Evolutionary conservation across 2,329 filamentous ascomycete species (phyloP), one percentile per base, ranked within the genome.

Genomic region (Chaetomiaceae sp.): DNA sequence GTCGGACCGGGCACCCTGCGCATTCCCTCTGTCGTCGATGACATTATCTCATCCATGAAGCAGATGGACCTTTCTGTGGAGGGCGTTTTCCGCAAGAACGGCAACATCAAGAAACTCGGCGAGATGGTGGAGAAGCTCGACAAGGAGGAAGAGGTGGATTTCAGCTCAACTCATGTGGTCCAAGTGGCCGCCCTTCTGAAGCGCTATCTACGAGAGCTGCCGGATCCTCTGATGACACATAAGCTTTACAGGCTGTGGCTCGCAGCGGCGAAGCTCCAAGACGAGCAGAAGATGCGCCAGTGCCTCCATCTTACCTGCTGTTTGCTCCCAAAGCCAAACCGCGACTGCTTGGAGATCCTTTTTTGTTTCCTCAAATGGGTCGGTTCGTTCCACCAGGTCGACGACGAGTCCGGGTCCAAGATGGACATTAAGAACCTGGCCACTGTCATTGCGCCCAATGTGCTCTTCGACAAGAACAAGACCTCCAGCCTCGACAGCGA

Each of bases 41-140:
- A 96, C 62, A 83, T 91, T 39, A 84, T 98, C 30, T 86, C 87
- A 4, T 89, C 90, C 11, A 95, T 98, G 88, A 83, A 90, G 58
- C 93, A 91, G 67, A 97, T 98, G 88, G 93, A 98, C 65, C 89
- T 98, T 71, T 97, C 91, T 2, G 88, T 98, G 1, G 93, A 98
- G 66, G 93, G 93, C 59, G 90, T 98, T 18, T 98, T 98, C 79
- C 83, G 93, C 58, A 98, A 98, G 76, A 98, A 97, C 60, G 93
- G 93, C 58, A 98, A 97, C 66, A 96, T 98, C 70, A 91, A 93
- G 65, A 87, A 90, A 56, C 75, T 96, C 36, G 88, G 86, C 57
- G 90, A 95, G 51, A 74, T 94, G 6, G 84, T 88, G 32, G 88
- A 94, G 46, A 75, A 83, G 57, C 89, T 98, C 54, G 93, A 98